A percentile compares a stretch with the other conserved stretches of the same genome.
Evolutionary conservation across 1,284 basidiomycete genomes (phyloP).

Genomic region (Cryptococcus depauperatus): DNA sequence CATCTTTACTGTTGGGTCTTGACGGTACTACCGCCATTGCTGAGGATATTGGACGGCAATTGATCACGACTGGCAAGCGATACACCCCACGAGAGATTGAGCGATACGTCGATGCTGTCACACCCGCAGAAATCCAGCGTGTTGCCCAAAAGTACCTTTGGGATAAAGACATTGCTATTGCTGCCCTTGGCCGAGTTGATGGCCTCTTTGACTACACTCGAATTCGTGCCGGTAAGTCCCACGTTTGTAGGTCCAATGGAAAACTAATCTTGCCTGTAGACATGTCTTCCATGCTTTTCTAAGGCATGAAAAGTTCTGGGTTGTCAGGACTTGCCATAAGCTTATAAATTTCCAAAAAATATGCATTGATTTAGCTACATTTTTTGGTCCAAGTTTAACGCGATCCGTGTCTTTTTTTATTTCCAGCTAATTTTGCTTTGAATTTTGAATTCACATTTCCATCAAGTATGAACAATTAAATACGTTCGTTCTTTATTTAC

Average conservation of each 20-base stretch:
- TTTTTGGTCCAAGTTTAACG: no score
- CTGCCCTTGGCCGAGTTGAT: slow-evolving; percentile 65
- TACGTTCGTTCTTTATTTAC: no score
- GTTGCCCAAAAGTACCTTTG: slow-evolving; percentile 95
- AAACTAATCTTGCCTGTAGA: slow-evolving; percentile 14
- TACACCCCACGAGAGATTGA: slow-evolving; percentile 92
- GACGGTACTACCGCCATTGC: slow-evolving; percentile 95
- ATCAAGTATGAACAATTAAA: no score
- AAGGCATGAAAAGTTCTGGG: slow-evolving; percentile 12
- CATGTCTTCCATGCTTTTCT: slow-evolving; percentile 43
- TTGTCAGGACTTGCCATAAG: not conserved
- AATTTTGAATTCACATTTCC: not conserved
- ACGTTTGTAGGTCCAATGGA: slow-evolving; percentile 2
- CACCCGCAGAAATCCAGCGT: slow-evolving; percentile 80
- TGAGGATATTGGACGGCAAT: slow-evolving; percentile 95
- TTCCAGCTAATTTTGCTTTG: not conserved
- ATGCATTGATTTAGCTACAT: no score
- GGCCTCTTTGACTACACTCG: slow-evolving; percentile 57
- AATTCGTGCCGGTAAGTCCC: slow-evolving; percentile 50
- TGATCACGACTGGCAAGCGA: slow-evolving; percentile 85
- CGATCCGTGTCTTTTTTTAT: not conserved
- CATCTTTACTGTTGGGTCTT: slow-evolving; percentile 77
- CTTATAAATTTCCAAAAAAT: not conserved
- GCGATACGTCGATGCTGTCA: slow-evolving; percentile 81
- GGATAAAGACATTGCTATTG: slow-evolving; percentile 55